Conservation (phyloP, 202 grass and related monocot species). For the Bolboschoenoplectus hybrid region DNA sequence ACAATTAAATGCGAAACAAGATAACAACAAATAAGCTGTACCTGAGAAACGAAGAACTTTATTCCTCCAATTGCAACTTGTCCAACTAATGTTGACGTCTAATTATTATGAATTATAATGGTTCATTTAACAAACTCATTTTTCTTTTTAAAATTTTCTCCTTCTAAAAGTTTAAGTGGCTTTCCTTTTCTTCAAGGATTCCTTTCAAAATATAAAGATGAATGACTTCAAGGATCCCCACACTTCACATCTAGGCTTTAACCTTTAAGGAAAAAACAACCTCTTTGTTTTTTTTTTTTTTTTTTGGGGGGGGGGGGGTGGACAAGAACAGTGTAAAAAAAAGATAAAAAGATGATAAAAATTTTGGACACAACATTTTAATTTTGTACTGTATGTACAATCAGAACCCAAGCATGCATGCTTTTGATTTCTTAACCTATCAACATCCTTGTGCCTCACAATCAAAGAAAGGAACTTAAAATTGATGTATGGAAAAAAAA, state of each 20-base stretch:
- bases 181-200: constrained; percentile 4
- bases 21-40: constrained; percentile 30
- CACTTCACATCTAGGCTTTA: constrained; percentile 24
- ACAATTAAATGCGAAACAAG: constrained; percentile 3
- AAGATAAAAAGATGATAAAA: not conserved
- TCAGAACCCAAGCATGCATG: not conserved
- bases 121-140: constrained; percentile 4
- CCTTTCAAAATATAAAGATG: constrained; percentile 1
- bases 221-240: not conserved
- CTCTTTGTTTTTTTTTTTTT: no score
- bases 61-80: constrained; percentile 8
- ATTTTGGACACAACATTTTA: not conserved
- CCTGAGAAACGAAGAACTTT: not conserved
- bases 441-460: not conserved
- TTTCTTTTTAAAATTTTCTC: no score
- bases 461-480: not conserved
- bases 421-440: not conserved
- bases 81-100: constrained; percentile 22
- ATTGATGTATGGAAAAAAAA: not conserved
- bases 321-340: not conserved
- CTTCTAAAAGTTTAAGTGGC: not conserved
- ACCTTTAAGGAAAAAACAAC: not conserved
- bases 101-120: constrained; percentile 11
- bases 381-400: not conserved
- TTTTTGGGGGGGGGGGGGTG: no score